Base-by-base conservation (phyloP, 23 red algal genomes). In the Rhodosorus marinus region DNA sequence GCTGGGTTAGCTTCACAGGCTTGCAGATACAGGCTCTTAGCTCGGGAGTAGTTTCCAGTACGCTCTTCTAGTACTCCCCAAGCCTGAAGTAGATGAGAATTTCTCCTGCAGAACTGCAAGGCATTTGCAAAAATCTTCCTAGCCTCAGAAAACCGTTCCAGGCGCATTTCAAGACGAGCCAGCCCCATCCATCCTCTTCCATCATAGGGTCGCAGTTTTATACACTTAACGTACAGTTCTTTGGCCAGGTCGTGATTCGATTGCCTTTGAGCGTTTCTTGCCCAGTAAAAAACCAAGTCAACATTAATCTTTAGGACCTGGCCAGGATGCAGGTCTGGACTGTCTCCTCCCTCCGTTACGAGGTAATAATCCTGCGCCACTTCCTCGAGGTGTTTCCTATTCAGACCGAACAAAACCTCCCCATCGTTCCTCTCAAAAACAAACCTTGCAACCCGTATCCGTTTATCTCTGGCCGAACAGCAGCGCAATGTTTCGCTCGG, bases 21-120 rank as follows among this genome's bases (percentile, higher is more conserved):
- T 4, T 57, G 59, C 1, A 25, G 19, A 17, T 69, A 74, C 25
- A 93, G 58, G 6, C 35, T 48, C 20, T 57, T 33, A 22, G 86
- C 86, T 17, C 67, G 53, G 11, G 35, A 29, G 8, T 64, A 23
- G 1, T 63, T 23, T 1, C 75, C 59, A 38, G 40, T 22, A 11
- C 56, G 22, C 67, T 82, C 56, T 57, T 93, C 86, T 17, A 93
- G 30, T 20, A 81, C 69, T 5, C 72, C 86, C 86, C 86, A 93
- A 7, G 75, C 86, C 59, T 93, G 86, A 14, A 93, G 69, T 35
- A 93, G 59, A 64, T 68, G 53, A 4, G 75, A 35, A 47, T 81
- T 81, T 40, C 49, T 8, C 32, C 47, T 42, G 11, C 30, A 48
- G 7, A 55, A 57, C 0, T 46, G 17, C n/a, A 82, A 50, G 11